phyloP scores from a whole-genome alignment of 139 green algal species.

The Ulvella scutata region DNA sequence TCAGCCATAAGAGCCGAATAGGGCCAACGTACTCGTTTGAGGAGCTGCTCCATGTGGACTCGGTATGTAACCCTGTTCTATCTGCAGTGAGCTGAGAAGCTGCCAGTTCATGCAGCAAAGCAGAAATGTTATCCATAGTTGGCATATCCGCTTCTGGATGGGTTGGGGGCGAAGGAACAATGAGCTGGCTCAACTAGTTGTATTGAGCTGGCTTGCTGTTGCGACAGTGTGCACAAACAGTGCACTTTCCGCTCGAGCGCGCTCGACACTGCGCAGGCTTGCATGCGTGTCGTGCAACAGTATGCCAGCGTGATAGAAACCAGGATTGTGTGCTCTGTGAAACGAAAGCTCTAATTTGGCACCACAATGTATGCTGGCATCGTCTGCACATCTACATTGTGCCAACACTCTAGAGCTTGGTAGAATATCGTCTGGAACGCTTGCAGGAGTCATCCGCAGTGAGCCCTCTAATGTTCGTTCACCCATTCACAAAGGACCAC shows the following conservation, averaged over 20 bases:
- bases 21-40: neutral
- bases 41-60: neutral
- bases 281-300: neutral
- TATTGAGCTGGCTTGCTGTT: neutral
- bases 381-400: neutral
- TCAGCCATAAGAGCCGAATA: neutral
- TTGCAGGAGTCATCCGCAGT: neutral
- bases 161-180: neutral
- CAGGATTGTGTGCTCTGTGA: neutral
- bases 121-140: neutral
- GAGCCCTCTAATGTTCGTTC: neutral
- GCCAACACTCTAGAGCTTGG: neutral
- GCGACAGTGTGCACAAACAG: neutral
- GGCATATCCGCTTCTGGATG: neutral
- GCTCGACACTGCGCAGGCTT: neutral
- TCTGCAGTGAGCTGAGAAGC: neutral
- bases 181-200: neutral
- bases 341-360: neutral
- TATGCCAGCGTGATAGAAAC: neutral
- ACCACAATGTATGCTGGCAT: neutral
- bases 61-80: neutral
- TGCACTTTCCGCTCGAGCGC: neutral
- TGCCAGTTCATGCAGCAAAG: neutral
- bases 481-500: neutral
- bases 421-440: too few species aligned